These are phyloP conservation scores for Forsythia viridissima DNA, from an alignment of 257 asterid species.

Conservation along the genomic window DNA sequence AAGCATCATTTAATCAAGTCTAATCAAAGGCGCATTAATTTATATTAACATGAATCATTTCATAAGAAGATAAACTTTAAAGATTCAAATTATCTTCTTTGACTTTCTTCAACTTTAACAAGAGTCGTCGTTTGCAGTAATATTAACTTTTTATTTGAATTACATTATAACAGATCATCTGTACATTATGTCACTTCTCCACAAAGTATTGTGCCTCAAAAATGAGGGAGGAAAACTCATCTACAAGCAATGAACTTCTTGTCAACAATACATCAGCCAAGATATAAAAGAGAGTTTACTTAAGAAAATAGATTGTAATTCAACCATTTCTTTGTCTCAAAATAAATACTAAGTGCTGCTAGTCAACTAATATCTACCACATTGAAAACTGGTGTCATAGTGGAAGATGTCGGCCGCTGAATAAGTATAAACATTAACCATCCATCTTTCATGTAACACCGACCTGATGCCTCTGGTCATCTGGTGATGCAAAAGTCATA, in stretches of 20 bases:
- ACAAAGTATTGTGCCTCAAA: background rate
- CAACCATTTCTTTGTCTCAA: background rate
- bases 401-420: slow-evolving; percentile 19
- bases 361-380: slow-evolving; percentile 42
- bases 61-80: too few relatives aligned
- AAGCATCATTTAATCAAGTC: background rate
- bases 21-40: too few relatives aligned
- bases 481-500: slow-evolving; percentile 9
- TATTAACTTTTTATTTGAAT: background rate
- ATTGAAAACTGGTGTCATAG: slow-evolving; percentile 27
- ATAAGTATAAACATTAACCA: slow-evolving; percentile 17
- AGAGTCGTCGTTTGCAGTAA: background rate
- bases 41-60: too few relatives aligned
- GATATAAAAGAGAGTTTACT: background rate
- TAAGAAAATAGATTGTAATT: background rate
- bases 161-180: background rate
- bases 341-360: slow-evolving; percentile 13
- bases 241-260: background rate
- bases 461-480: slow-evolving; percentile 18
- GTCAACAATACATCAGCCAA: background rate
- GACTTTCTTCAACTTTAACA: background rate
- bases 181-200: background rate
- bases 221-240: background rate
- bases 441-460: slow-evolving; percentile 2
- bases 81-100: too few relatives aligned